Conservation (phyloP, 257 asterid genomes). For the Paraleonurus japonicus region DNA sequence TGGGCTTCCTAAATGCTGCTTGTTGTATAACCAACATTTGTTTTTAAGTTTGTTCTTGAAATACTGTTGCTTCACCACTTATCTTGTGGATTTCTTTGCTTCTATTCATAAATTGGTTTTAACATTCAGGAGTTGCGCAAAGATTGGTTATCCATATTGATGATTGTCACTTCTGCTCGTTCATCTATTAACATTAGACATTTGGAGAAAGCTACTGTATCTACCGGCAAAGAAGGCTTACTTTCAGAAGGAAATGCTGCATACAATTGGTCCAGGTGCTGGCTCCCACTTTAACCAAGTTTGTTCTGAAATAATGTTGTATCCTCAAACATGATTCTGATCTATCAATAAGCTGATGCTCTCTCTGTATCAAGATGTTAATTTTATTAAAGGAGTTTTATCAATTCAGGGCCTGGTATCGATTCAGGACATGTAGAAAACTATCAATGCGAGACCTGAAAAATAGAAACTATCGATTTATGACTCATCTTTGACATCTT, state of each 20-base stretch:
- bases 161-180: conserved; percentile 98
- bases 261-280: conserved; percentile 97
- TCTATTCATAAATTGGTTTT: conserved; percentile 6
- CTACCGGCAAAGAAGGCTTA: conserved; percentile 97
- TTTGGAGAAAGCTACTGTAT: conserved; percentile 96
- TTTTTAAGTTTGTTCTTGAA: conserved; percentile 12
- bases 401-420: too few species aligned
- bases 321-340: conserved; percentile 3
- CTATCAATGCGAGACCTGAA: too few species aligned
- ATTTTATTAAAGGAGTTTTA: not conserved
- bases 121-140: conserved; percentile 75
- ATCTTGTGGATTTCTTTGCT: conserved; percentile 6
- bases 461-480: too few species aligned
- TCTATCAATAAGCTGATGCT: conserved; percentile 16
- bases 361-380: not conserved
- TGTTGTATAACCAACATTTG: conserved; percentile 13
- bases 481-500: too few species aligned
- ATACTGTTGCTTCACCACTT: conserved; percentile 20
- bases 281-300: conserved; percentile 19
- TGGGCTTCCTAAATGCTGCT: conserved; percentile 17
- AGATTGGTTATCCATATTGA: conserved; percentile 91
- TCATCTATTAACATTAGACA: conserved; percentile 94
- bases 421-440: too few species aligned
- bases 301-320: conserved; percentile 16
- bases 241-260: conserved; percentile 97